Conservation (phyloP, 306 rosid species). For the Pterocarpus santalinus region DNA sequence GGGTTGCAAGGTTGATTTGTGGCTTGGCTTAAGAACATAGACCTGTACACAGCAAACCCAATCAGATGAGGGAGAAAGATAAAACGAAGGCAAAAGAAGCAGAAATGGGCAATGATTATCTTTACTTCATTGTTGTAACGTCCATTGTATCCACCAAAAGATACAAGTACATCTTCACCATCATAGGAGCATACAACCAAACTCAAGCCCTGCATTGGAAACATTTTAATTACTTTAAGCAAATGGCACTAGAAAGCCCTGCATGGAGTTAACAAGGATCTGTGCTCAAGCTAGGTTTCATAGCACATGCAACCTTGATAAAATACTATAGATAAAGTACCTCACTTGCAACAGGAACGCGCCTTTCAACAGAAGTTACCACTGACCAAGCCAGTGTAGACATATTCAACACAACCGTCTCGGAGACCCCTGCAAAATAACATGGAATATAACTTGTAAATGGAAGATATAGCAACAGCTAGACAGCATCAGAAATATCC, state of each 20-base stretch:
- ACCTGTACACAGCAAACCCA: constrained; percentile 62
- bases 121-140: constrained; percentile 89
- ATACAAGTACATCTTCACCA: constrained; percentile 84
- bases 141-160: constrained; percentile 96
- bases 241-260: constrained; percentile 29
- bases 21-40: constrained; percentile 92
- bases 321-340: constrained; percentile 50
- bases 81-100: constrained; percentile 34
- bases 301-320: constrained; percentile 32
- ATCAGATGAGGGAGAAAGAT: constrained; percentile 39
- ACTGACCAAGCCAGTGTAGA: constrained; percentile 95
- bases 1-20: constrained; percentile 85
- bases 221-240: constrained; percentile 39
- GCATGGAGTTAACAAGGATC: constrained; percentile 14
- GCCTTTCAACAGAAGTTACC: constrained; percentile 91
- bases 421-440: constrained; percentile 75
- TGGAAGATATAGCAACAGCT: constrained; percentile 8
- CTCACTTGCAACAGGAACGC: constrained; percentile 95
- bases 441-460: constrained; percentile 43
- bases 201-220: constrained; percentile 82
- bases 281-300: constrained; percentile 17
- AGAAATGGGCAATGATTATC: constrained; percentile 28
- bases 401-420: constrained; percentile 89
- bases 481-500: constrained; percentile 27
- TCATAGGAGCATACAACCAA: constrained; percentile 75